Base-by-base conservation (phyloP, 306 rosid genomes). In the Rubus idaeus region DNA sequence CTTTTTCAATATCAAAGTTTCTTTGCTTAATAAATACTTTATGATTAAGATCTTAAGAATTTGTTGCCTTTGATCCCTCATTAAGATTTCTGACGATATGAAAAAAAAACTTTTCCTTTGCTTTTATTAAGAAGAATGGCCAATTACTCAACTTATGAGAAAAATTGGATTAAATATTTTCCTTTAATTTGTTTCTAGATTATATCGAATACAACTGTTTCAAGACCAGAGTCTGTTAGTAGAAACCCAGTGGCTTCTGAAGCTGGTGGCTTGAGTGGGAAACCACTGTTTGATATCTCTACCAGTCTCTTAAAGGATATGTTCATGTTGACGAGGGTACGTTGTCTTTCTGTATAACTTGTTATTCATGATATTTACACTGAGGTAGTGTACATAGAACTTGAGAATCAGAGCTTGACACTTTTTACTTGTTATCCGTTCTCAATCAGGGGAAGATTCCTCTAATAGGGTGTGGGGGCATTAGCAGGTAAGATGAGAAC, bases 261-360 rank as follows among this genome's bases (percentile, higher is more conserved):
- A 92, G 52, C 86, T 83, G 99, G 99, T 57, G 99, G 99, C 56
- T 83, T 95, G 81, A 95, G 99, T 90, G 99, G 99, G 88, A 95
- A 87, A 89, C 99, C 99, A 78, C 97, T 95, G 69, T 87, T 92
- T 57, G 52, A 80, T 81, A 84, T 79, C 61, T 90, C 99, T 50
- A 95, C 99, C 83, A 70, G 83, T 70, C 68, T 89, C 75, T 83
- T 95, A 84, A 92, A 89, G 87, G 92, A 90, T 62, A 92, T 92
- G 99, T 95, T 90, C 81, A 60, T 75, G 77, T 88, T 95, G 91
- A 95, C 99, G 10, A 90, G 89, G 97, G 97, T 92, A 89, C 35
- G 88, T 62, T 64, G 77, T 60, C 82, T 68, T 66, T 75, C 74
- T 62, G 9, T 64, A 50, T 17, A 68, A 49, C 45, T 44, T 55